Evolutionary conservation across 441 rosid genomes (phyloP), one percentile per base, ranked within the genome.

Genomic region (Arabidopsis lyrata): DNA sequence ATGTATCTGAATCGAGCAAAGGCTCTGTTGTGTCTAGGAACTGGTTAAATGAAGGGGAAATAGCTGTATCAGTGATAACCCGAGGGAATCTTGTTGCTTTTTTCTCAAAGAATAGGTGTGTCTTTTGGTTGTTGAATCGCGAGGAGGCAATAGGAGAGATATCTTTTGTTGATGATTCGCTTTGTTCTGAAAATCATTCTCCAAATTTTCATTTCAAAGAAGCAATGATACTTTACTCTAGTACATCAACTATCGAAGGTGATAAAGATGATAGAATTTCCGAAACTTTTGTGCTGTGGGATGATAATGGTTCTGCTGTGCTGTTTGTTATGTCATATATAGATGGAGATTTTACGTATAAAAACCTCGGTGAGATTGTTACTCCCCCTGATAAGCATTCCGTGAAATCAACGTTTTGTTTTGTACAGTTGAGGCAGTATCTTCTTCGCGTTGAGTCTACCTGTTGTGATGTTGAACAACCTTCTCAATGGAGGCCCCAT

Each of bases 371-470:
- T 76, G 86, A 83, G 82, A 78, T 94, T 74, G 84, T 86, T 58
- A 74, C 87, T 73, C 80, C 85, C 48, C 73, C 84, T 66, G 82
- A 67, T 82, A 77, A 83, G 57, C 22, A 48, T 45, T 73, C 73
- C 44, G 74, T 50, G n/a, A 84, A 78, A 80, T 64, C 73, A 50
- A 75, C 80, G 14, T 65, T 87, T 82, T 79, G 54, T 82, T 87
- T 90, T 73, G 59, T 84, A 81, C 88, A 87, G 70, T 82, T 88
- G 82, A 81, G 77, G 58, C 76, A 72, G 77, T 69, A 70, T 78
- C 86, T 94, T 79, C 83, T 91, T 68, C 89, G 90, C 35, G 66
- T 90, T 54, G 93, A 86, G 73, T 84, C 96, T 22, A 84, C 78
- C 78, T 90, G 92, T 86, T 80, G 68, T 86, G 76, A 79, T 72